Conservation (phyloP, 1,139 yeast species). For the Yarrowia galli region DNA sequence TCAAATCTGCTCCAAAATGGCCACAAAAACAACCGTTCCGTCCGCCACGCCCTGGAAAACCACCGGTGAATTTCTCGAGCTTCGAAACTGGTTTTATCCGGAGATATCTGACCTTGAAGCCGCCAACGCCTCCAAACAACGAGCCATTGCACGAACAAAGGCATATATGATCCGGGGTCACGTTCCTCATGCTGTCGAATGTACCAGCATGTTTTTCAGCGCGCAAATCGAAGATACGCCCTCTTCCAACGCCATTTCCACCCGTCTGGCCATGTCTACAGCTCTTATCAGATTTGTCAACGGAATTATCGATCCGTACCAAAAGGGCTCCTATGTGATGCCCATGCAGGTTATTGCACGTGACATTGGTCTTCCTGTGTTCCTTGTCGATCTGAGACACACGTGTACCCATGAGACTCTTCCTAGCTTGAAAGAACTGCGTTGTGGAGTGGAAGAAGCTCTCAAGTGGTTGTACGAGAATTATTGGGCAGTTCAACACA, state of each 20-base stretch:
- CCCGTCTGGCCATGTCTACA: slow-evolving; percentile 71
- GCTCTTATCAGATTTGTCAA: slow-evolving; percentile 87
- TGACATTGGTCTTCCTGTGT: slow-evolving; percentile 71
- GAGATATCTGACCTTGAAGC: slow-evolving; percentile 43
- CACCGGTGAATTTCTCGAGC: slow-evolving; percentile 58
- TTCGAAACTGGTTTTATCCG: slow-evolving; percentile 67
- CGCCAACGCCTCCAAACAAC: slow-evolving; percentile 48
- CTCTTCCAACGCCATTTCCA: slow-evolving; percentile 46
- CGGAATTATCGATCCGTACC: slow-evolving; percentile 87
- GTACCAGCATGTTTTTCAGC: slow-evolving; percentile 65
- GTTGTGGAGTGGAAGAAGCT: slow-evolving; percentile 66
- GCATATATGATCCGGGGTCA: slow-evolving; percentile 63
- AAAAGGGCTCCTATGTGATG: slow-evolving; percentile 77
- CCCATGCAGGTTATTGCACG: slow-evolving; percentile 80
- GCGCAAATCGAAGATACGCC: slow-evolving; percentile 59
- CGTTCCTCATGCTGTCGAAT: slow-evolving; percentile 80
- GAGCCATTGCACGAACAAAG: slow-evolving; percentile 58
- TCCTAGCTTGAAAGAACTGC: slow-evolving; percentile 72
- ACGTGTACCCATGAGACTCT: slow-evolving; percentile 88
- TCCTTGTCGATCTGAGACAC: slow-evolving; percentile 90
- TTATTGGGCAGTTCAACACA: slow-evolving; percentile 63
- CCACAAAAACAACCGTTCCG: slow-evolving; percentile 49
- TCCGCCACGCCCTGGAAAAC: slow-evolving; percentile 65
- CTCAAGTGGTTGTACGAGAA: slow-evolving; percentile 75
- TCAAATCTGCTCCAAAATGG: slow-evolving; percentile 1